Conservation (phyloP, 2,329 filamentous ascomycete species). For the Ascochyta koolunga region DNA sequence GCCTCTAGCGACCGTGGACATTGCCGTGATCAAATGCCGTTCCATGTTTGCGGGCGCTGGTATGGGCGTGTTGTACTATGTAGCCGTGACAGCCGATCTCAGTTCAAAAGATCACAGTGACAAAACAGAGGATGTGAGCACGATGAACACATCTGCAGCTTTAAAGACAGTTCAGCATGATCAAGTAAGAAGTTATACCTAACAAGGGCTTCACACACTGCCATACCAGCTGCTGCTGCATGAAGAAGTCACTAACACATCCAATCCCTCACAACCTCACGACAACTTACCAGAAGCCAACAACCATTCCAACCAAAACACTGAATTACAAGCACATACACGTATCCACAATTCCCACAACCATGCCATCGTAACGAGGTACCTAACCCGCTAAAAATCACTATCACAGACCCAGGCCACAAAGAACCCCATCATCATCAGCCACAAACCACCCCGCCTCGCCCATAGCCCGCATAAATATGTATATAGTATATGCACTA, state of each 20-base stretch:
- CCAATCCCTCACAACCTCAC: neutral
- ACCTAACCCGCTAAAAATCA: too few relatives aligned
- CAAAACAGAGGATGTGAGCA: neutral
- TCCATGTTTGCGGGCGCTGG: slow-evolving; percentile 4
- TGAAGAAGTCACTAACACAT: neutral
- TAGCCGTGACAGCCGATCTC: slow-evolving; percentile 1
- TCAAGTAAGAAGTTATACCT: neutral
- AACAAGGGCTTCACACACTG: neutral
- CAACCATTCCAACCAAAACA: neutral
- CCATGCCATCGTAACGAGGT: neutral
- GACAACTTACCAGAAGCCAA: too few relatives aligned
- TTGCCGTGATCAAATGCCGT: slow-evolving; percentile 8
- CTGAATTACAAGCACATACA: neutral
- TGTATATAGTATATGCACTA: too few relatives aligned
- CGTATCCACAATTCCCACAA: neutral
- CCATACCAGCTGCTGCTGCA: neutral
- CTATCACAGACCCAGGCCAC: too few relatives aligned
- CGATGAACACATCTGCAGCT: neutral
- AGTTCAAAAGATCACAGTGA: neutral
- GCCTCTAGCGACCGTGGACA: slow-evolving; percentile 1
- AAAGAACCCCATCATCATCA: too few relatives aligned
- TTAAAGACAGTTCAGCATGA: neutral
- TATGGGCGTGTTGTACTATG: slow-evolving; percentile 3
- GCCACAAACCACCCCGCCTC: neutral
- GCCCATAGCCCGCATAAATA: slow-evolving; percentile 1